phyloP scores from a whole-genome alignment of 78 protist genomes.

The Diacronema lutheri region DNA sequence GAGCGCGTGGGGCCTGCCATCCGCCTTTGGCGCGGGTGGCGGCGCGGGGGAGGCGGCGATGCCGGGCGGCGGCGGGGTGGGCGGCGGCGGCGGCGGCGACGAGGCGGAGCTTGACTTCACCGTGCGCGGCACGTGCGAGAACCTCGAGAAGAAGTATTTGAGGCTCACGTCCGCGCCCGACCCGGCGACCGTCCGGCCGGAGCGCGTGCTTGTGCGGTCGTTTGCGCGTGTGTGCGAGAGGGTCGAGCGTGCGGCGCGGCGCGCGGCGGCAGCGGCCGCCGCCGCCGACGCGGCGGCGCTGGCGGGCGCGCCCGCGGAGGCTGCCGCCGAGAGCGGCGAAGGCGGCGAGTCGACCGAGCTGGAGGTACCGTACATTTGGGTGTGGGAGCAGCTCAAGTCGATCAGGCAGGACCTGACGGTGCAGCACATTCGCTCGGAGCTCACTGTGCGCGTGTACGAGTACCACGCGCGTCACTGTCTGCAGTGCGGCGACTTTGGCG shows the following conservation, averaged over 20 bases:
- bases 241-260: background rate
- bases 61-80: too few relatives aligned
- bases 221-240: background rate
- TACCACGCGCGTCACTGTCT: slow-evolving; percentile 12
- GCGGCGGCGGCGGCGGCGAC: background rate
- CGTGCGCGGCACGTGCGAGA: background rate
- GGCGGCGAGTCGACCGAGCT: too few relatives aligned
- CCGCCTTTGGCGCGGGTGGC: too few relatives aligned
- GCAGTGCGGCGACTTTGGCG: background rate
- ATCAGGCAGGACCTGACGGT: slow-evolving; percentile 18
- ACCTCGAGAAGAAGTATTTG: background rate
- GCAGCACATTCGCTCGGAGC: slow-evolving; percentile 16
- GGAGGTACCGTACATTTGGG: background rate
- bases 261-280: background rate
- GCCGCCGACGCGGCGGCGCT: background rate
- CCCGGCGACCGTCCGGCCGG: slow-evolving; percentile 2
- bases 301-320: too few relatives aligned
- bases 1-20: too few relatives aligned
- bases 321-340: too few relatives aligned
- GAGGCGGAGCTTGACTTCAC: slow-evolving; percentile 14
- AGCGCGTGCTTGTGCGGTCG: background rate
- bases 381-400: slow-evolving; percentile 8
- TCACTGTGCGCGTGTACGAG: slow-evolving; percentile 18
- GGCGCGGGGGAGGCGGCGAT: too few relatives aligned
- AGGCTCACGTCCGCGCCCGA: slow-evolving; percentile 20